A percentile compares a stretch with the other conserved stretches of the same genome.
phyloP scores from a whole-genome alignment of 2,329 filamentous ascomycete species.

The Stachybotrys echinatus region DNA sequence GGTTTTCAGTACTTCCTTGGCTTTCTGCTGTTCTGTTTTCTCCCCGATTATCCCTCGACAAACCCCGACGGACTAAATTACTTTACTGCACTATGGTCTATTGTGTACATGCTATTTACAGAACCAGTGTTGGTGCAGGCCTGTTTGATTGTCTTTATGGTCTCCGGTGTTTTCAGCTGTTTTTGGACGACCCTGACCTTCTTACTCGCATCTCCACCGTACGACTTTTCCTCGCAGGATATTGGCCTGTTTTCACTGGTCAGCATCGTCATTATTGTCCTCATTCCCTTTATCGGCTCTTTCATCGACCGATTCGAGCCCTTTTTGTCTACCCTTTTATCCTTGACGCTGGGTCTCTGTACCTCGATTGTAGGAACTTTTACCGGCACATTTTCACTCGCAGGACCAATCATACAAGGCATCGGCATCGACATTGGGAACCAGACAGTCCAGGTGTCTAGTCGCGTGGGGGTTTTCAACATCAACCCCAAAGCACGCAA shows the following conservation, averaged over 20 bases:
- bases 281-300: conserved; percentile 65
- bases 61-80: conserved; percentile 64
- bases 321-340: conserved; percentile 60
- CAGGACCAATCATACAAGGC: conserved; percentile 68
- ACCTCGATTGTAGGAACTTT: conserved; percentile 67
- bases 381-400: conserved; percentile 58
- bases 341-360: conserved; percentile 50
- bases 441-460: conserved; percentile 70
- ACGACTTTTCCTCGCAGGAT: conserved; percentile 58
- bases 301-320: conserved; percentile 65
- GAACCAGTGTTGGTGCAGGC: conserved; percentile 67
- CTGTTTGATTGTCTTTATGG: conserved; percentile 60
- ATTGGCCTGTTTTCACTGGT: conserved; percentile 79
- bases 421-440: conserved; percentile 65
- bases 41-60: conserved; percentile 76
- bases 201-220: conserved; percentile 65
- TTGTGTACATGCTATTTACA: conserved; percentile 56
- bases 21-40: conserved; percentile 60
- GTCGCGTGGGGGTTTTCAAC: conserved; percentile 63
- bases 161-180: conserved; percentile 43
- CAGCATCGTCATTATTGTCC: conserved; percentile 62
- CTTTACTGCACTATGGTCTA: conserved; percentile 57
- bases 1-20: conserved; percentile 66
- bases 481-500: conserved; percentile 69
- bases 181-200: conserved; percentile 70